Base-by-base conservation (phyloP, 768 basidiomycete species). In the Coprinopsis marcescibilis region DNA sequence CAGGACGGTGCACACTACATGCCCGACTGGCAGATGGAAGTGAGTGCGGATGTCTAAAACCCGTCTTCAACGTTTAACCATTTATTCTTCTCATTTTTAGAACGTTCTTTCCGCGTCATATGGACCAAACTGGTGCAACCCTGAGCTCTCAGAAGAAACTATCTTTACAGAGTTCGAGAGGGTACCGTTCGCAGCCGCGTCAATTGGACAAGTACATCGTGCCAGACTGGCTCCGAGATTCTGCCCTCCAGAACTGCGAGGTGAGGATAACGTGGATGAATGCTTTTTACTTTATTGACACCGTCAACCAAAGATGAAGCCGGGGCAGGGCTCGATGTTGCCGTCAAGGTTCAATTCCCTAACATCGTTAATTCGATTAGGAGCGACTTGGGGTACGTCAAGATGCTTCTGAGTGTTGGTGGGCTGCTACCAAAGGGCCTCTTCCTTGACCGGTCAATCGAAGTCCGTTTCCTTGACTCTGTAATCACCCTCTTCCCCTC, bases 21-120 rank as follows among this genome's bases (percentile, higher is more conserved):
- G 95, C 95, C 95, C 0, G 86, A 95, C 55, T 94, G 88, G 87
- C 95, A 99, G 61, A 87, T 97, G 83, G 88, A 94, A 78, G 94
- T 90, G 13, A 15, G 65, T 8, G 33, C 32, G 13, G 19, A 45
- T 25, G 49, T 37, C 8, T 7, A 49, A 1, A 30, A 32, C 21
- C 4, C 20, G 15, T 23, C 43, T 19, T 30, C 29, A 21, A 38
- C 12, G n/a, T 29, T 2, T 20, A 36, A 33, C 35, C 34, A 49
- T 21, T 48, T n/a, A n/a, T n/a, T n/a, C n/a, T 15, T 3, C 32
- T 21, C 42, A 21, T 32, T 30, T 24, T 5, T 53, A 80, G 77
- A 57, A 80, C 86, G 92, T 92, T 24, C 75, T 99, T 66, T 60
- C 57, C 1, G 57, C 70, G n/a, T 77, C 91, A 5, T 73, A 96